Base-by-base conservation (phyloP, 768 basidiomycete genomes). In the Tubosaeta sp. region DNA sequence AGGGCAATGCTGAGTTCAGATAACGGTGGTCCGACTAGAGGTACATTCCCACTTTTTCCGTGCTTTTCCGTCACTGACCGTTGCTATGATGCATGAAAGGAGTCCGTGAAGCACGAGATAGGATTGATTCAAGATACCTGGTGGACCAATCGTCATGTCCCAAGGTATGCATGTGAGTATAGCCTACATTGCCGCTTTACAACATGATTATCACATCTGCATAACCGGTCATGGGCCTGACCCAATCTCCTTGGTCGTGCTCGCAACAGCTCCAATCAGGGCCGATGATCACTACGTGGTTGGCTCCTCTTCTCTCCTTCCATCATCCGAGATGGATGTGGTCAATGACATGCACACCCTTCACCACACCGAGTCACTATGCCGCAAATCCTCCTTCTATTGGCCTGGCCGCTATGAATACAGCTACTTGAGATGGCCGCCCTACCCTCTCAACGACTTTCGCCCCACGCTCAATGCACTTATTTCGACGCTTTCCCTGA, bases 1-100 rank as follows among this genome's bases (percentile, higher is more conserved):
- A 62, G 72, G 29, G 73, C 73, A 0, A 73, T 73, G 72, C 49
- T 68, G 6, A 58, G 60, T 9, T 39, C 59, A 22, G 64, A 58
- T 19, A 63, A 53, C 32, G 61, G 61, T 29, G 53, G 59, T 11
- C 37, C 9, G 4, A 27, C 46, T 33, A 58, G 61, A 50, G 52
- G 65, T 66, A 48, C 31, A 5, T 27, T 44, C 34, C 0, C 38
- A 16, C 7, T 7, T 34, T 4, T 1, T 43, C 8, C 0, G 1
- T 44, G 1, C 1, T 17, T 31, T 7, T 2, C 32, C 12, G 11
- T 41, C 53, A 14, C 57, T 8, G 6, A 7, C 14, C 6, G 13
- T 8, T 32, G 26, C 11, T 48, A 12, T n/a, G 14, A 14, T n/a
- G n/a, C n/a, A n/a, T n/a, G n/a, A 35, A 61, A 57, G 46, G 19